Evolutionary conservation across 331 rosid genomes (phyloP).

Genomic region (Arachis monticola): DNA sequence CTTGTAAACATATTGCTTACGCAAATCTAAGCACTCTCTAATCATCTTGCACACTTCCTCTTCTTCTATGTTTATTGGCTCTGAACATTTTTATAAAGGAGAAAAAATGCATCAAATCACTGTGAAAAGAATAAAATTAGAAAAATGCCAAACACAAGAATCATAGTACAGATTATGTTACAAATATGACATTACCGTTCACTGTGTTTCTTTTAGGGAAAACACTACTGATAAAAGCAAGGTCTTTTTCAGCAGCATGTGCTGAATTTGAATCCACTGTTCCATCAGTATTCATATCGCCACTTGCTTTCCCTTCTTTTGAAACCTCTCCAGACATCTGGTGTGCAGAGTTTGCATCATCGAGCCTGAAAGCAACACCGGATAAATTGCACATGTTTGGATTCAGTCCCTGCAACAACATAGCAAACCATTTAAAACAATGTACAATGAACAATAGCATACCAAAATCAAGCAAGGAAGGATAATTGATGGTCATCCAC

Average conservation of each 20-base stretch:
- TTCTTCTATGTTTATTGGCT: conserved; percentile 64
- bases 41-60: conserved; percentile 75
- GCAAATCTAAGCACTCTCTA: conserved; percentile 75
- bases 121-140: not conserved
- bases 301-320: conserved; percentile 43
- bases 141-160: conserved; percentile 21
- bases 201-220: conserved; percentile 40
- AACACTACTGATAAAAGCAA: conserved; percentile 44
- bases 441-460: no score
- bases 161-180: conserved; percentile 22
- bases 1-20: conserved; percentile 66
- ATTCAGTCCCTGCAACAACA: conserved; percentile 54
- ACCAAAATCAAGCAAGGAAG: no score
- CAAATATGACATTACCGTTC: conserved; percentile 52
- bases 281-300: conserved; percentile 43
- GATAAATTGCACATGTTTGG: conserved; percentile 44
- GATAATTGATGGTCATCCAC: conserved; percentile 27
- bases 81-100: conserved; percentile 41
- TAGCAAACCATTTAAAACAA: conserved; percentile 35
- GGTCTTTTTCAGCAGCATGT: conserved; percentile 46
- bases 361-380: conserved; percentile 45
- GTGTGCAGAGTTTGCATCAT: conserved; percentile 44
- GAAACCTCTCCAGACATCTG: conserved; percentile 46
- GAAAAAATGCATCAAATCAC: conserved; percentile 31
- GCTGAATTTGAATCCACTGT: conserved; percentile 45